Base-by-base conservation (phyloP, 345 rosid species). In the Populus ilicifolia region DNA sequence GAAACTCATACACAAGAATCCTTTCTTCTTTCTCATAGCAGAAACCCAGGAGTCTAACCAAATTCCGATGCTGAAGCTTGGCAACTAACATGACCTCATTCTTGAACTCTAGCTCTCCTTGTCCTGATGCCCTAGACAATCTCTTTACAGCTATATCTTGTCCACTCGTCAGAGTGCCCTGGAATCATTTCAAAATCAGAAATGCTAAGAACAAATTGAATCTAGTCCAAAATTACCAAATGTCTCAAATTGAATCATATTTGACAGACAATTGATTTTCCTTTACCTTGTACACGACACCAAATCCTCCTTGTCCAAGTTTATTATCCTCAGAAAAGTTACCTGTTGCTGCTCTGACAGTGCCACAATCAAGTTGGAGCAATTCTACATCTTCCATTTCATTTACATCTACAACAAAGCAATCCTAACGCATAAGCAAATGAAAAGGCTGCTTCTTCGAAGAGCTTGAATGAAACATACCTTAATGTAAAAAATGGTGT, bases 41-140 rank as follows among this genome's bases (percentile, higher is more conserved):
- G 76, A 79, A 88, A 2, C 44, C 70, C 21, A 35, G 39, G 4
- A 92, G 85, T 2, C 90, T 87, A 27, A 94, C 96, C 20, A 94
- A 90, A 80, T 94, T 94, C 78, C 89, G 82, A 44, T 92, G 97
- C 29, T 92, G 97, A 75, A 94, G 92, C 88, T 85, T 89, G 9
- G 97, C 97, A 29, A 94, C 90, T 54, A 94, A 67, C 25, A 25
- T 87, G 8, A 94, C 90, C 86, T 94, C 98, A 66, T 89, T 94
- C 88, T 88, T 90, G 89, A 94, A 94, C 84, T 92, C 97, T 76
- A 86, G 87, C 1, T 18, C 46, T 13, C 75, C 66, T n/a, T 72
- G 75, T 0, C 63, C 25, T 1, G 62, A 71, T 39, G 14, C 10
- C 33, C 30, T 33, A 10, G 48, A 54, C 6, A 72, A 17, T 27